Conservation (phyloP, 2,329 filamentous ascomycete species). For the Emericellopsis atlantica region DNA sequence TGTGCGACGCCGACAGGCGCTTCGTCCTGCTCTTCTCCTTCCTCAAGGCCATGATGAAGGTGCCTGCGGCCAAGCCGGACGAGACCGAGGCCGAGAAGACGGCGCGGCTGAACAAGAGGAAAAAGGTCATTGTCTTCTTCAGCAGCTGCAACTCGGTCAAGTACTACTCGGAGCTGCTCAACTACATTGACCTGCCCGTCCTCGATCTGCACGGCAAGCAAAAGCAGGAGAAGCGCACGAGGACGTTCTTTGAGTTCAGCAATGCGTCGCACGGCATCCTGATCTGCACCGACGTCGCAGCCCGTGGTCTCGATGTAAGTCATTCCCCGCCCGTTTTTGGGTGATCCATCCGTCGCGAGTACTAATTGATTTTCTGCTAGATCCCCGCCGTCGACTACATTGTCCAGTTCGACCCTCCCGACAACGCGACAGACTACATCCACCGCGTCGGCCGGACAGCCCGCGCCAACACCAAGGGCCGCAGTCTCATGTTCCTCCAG, state of each 20-base stretch:
- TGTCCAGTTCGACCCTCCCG: conserved; percentile 87
- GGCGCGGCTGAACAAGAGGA: conserved; percentile 53
- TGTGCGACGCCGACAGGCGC: conserved; percentile 86
- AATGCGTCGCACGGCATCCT: conserved; percentile 68
- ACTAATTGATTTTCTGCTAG: conserved; percentile 19
- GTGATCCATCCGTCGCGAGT: neutral
- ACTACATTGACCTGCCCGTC: conserved; percentile 91
- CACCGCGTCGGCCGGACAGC: conserved; percentile 94
- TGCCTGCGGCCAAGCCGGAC: too few relatives aligned
- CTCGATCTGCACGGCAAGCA: conserved; percentile 86
- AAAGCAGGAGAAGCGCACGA: conserved; percentile 98
- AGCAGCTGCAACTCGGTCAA: conserved; percentile 87
- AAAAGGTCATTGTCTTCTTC: conserved; percentile 97
- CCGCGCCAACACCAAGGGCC: conserved; percentile 68
- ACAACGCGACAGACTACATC: conserved; percentile 84
- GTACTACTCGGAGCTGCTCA: conserved; percentile 89
- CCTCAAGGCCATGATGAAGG: conserved; percentile 51
- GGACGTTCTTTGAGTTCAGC: conserved; percentile 93
- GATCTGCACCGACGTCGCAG: conserved; percentile 94
- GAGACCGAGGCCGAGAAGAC: too few relatives aligned
- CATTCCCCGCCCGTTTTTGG: neutral
- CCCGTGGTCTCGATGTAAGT: conserved; percentile 75
- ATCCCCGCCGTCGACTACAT: conserved; percentile 96
- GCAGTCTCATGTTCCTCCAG: conserved; percentile 85
- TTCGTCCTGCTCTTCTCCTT: conserved; percentile 93